These are phyloP conservation scores for Phaeosphaeria sp. DNA, from an alignment of 2,329 filamentous ascomycete genomes.

Conservation along the genomic window DNA sequence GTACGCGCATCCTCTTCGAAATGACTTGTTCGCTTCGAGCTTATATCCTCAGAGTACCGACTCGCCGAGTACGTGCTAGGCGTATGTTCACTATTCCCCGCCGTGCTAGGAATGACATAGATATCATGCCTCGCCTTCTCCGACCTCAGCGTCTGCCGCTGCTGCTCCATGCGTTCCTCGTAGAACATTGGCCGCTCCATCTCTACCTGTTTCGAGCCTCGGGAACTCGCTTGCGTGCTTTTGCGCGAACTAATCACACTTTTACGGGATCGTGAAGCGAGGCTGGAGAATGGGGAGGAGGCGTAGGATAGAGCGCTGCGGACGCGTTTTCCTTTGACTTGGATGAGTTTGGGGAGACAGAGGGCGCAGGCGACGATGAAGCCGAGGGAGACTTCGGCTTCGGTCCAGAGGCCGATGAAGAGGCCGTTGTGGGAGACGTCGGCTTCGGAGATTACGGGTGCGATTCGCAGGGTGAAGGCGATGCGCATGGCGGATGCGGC, in stretches of 20 bases:
- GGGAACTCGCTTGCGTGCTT: neutral
- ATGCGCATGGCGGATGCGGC: conserved; percentile 37
- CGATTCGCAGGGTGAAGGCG: conserved; percentile 33
- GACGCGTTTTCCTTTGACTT: conserved; percentile 28
- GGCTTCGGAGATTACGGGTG: conserved; percentile 22
- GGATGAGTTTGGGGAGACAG: conserved; percentile 32
- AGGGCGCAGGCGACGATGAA: conserved; percentile 37
- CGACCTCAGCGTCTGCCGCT: neutral
- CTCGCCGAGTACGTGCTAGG: conserved; percentile 1
- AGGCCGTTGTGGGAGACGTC: conserved; percentile 37
- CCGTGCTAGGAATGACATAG: conserved; percentile 4
- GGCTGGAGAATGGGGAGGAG: conserved; percentile 8
- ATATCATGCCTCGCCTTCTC: conserved; percentile 3
- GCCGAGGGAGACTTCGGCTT: conserved; percentile 33
- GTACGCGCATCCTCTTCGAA: neutral
- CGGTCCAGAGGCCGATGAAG: conserved; percentile 36
- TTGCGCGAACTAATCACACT: neutral
- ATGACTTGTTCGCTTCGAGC: neutral
- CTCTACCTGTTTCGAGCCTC: neutral
- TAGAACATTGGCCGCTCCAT: conserved; percentile 2
- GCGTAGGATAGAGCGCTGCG: conserved; percentile 24
- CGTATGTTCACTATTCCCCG: conserved; percentile 4
- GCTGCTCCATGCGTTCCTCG: conserved; percentile 5
- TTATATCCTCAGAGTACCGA: neutral
- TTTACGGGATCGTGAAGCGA: conserved; percentile 2